These are phyloP conservation scores for Macrolepiota albuminosa DNA, from an alignment of 768 basidiomycete species.

Conservation along the genomic window DNA sequence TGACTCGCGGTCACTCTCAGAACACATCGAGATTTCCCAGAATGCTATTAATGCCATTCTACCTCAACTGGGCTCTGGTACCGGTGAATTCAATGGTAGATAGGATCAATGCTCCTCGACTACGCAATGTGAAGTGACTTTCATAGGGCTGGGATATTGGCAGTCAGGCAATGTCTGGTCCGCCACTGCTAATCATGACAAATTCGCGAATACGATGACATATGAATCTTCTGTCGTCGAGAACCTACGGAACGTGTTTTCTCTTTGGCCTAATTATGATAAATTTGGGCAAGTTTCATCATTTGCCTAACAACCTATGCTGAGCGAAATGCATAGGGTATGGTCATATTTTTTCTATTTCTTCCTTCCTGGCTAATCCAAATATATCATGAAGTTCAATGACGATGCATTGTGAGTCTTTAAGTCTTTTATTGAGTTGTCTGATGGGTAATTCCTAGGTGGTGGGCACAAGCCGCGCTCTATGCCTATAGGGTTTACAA, in stretches of 20 bases:
- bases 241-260: constrained; percentile 38
- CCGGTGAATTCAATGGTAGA: constrained; percentile 40
- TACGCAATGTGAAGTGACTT: neutral
- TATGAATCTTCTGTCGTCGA: constrained; percentile 33
- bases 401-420: constrained; percentile 40
- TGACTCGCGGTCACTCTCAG: constrained; percentile 30
- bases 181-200: constrained; percentile 45
- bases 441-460: constrained; percentile 21
- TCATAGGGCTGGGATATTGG: constrained; percentile 46
- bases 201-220: constrained; percentile 29
- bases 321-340: neutral
- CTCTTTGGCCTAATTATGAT: constrained; percentile 35
- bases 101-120: neutral
- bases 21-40: constrained; percentile 38
- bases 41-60: constrained; percentile 37
- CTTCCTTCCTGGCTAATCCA: neutral
- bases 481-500: constrained; percentile 45
- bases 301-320: neutral
- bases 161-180: constrained; percentile 49
- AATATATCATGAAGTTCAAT: constrained; percentile 28
- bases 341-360: neutral
- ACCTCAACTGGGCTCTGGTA: constrained; percentile 30
- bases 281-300: constrained; percentile 26
- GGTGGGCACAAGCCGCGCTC: constrained; percentile 52
- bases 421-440: neutral